These are phyloP conservation scores for Tritrichomonas musculus DNA, from an alignment of 208 protist species.

Conservation along the genomic window DNA sequence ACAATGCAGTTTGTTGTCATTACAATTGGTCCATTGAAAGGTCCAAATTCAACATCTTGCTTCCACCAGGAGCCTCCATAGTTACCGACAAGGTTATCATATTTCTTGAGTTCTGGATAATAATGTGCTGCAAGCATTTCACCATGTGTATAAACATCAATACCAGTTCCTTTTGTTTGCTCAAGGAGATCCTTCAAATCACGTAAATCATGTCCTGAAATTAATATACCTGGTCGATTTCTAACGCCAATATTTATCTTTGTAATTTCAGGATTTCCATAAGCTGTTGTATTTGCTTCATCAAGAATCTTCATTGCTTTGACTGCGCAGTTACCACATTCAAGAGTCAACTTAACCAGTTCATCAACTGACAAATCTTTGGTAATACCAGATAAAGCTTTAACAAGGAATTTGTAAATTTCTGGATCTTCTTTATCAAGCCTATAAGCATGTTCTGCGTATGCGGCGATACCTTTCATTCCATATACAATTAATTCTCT, in stretches of 20 bases:
- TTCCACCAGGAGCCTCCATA: constrained; percentile 64
- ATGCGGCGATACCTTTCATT: neutral
- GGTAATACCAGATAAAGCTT: neutral
- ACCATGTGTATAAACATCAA: constrained; percentile 75
- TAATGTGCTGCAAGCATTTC: constrained; percentile 70
- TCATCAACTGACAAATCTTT: neutral
- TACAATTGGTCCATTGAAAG: constrained; percentile 70
- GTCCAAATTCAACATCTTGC: constrained; percentile 62
- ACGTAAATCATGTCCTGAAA: constrained; percentile 64
- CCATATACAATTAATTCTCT: neutral
- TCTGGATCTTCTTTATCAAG: neutral
- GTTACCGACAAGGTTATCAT: constrained; percentile 57
- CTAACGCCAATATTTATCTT: constrained; percentile 43
- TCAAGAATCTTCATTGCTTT: constrained; percentile 4
- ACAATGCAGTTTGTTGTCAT: constrained; percentile 77
- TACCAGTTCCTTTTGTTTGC: constrained; percentile 46
- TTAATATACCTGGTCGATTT: constrained; percentile 60
- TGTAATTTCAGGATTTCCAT: constrained; percentile 54
- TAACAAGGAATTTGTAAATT: neutral
- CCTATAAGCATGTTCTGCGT: neutral
- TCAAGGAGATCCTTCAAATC: constrained; percentile 60
- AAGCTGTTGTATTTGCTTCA: constrained; percentile 41
- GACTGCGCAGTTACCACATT: neutral
- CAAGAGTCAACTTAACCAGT: neutral
- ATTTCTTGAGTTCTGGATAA: constrained; percentile 65